Evolutionary conservation across 2,329 filamentous ascomycete genomes (phyloP), one percentile per base, ranked within the genome.

Genomic region (Aspergillus neotritici): DNA sequence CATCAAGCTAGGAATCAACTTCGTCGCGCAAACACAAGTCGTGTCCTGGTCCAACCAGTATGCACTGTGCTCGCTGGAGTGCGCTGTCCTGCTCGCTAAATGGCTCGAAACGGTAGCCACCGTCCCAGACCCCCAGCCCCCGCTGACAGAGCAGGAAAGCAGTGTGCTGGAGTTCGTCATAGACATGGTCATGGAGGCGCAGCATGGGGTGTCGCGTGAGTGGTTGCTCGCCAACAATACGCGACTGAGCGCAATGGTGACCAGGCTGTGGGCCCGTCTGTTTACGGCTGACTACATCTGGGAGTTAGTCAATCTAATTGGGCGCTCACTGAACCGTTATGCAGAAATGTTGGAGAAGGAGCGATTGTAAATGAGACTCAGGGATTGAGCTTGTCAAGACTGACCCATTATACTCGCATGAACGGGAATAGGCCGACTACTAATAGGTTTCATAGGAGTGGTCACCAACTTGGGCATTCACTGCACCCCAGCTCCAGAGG

Each of bases 1-100:
- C 0, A 76, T 80, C 4, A 63, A 76, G 15, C 54, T 79, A 0
- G 77, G 77, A 0, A 71, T 80, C 12, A 74, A 77, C 40, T 69
- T 73, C 11, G 76, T 79, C 0, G 75, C 75, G 0, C 64, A 73
- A 12, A 79, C 74, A 12, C 75, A 79, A 39, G 74, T 75, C 0
- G 75, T 77, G 34, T 74, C 78, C 37, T 79, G 76, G 76, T 77
- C 74, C 4, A 75, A 77, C 2, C 67, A 77, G n/a, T 76, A 79
- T 40, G 75, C 75, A 0, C 63, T 79, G 0, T 76, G 73, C 4
- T 73, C 72, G 1, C 63, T 80, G 0, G 77, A 80, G 50, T 78
- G 75, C 14, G 75, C 74, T 0, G 69, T 79, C 0, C 58, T 80
- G 3, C 57, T 79, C 0, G 74, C 73, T 11, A 79, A 78, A 35